Evolutionary conservation across 345 rosid species (phyloP).

Genomic region (Euphorbia pulcherrima): DNA sequence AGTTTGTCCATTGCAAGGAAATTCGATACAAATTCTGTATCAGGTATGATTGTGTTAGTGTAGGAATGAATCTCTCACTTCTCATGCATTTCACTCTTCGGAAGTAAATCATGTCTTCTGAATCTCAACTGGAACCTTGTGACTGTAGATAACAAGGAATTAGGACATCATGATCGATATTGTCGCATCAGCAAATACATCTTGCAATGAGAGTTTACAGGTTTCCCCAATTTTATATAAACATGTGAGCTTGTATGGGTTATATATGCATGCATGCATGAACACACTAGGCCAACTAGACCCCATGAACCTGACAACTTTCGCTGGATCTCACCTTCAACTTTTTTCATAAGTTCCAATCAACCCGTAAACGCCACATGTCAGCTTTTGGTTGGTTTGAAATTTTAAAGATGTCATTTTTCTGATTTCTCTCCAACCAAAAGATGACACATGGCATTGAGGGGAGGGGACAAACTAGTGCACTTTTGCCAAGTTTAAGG

Average conservation of each 20-base stretch:
- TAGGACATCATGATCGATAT: not conserved
- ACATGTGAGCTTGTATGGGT: not conserved
- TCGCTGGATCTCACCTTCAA: no score
- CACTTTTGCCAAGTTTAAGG: no score
- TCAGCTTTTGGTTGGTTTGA: no score
- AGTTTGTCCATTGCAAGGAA: not conserved
- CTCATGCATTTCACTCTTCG: constrained; percentile 66
- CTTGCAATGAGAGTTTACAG: not conserved
- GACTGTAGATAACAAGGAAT: constrained; percentile 38
- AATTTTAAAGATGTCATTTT: no score
- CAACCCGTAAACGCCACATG: no score
- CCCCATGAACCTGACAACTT: no score
- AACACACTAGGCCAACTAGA: no score
- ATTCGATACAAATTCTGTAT: not conserved
- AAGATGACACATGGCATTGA: no score
- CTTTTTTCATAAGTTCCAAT: no score
- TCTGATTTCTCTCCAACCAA: no score
- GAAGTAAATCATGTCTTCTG: constrained; percentile 71
- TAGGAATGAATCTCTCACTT: constrained; percentile 34
- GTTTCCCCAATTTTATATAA: not conserved
- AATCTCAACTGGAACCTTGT: constrained; percentile 67
- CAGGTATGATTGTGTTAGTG: not conserved
- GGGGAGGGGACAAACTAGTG: no score
- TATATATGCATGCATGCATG: no score
- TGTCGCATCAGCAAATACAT: not conserved